Evolutionary conservation across 768 basidiomycete species (phyloP), one percentile per base, ranked within the genome.

Genomic region (Serendipita sp.): DNA sequence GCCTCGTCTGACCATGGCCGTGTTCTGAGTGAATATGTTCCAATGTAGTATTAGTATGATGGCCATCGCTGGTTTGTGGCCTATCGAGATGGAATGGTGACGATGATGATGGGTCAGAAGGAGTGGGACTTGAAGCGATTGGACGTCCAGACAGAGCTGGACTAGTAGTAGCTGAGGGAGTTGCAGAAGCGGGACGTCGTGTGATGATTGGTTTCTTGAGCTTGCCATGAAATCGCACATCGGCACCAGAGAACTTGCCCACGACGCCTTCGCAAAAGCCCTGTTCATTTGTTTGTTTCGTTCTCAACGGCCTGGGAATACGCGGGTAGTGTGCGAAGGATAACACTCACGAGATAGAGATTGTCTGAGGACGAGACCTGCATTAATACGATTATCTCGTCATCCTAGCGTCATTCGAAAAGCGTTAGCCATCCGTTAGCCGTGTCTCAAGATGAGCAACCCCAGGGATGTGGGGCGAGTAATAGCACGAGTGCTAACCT

Each of bases 201-300:
- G 87, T 79, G 77, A 86, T 84, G 65, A 92, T 75, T 0, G 88
- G 86, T 61, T 81, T 83, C 76, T 93, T 92, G 65, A 93, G 79
- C 66, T 82, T 86, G 2, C 79, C 76, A 64, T 82, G 82, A 68
- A 91, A 88, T 4, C 74, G 79, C 9, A 93, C 90, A 63, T 84
- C 75, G 22, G 71, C 66, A 0, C 79, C 82, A 17, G 74, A 73
- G 69, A 93, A 91, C 3, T 82, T 78, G 9, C 90, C 90, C 2
- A 92, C 86, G 61, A 92, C 86, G 61, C 85, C 90, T 73, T 93
- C 90, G 69, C 90, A 93, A 66, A 84, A 87, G 3, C 90, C 90
- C 88, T 90, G 67, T 0, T 53, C 22, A n/a, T n/a, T 9, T 16
- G 17, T 22, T 31, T 14, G 24, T 16, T 11, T 63, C 43, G 38